Percentiles rank a stretch among this genome's conserved stretches.
These are phyloP conservation scores for Eucalyptus shirleyi DNA, from an alignment of 345 rosid species.

Conservation along the genomic window DNA sequence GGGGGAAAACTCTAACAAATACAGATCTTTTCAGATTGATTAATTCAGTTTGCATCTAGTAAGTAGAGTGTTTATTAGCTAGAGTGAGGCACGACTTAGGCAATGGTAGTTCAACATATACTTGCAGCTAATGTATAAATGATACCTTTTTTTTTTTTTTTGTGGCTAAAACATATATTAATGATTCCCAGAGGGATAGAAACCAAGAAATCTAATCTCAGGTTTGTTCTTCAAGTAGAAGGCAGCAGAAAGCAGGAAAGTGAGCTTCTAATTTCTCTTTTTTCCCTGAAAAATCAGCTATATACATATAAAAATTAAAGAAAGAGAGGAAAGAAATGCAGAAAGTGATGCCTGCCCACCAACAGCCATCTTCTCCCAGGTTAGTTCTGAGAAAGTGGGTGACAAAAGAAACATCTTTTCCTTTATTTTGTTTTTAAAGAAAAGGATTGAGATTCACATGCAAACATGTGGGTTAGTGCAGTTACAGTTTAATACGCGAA, in stretches of 20 bases:
- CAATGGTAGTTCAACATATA: background rate
- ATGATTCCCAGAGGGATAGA: background rate
- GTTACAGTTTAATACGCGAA: background rate
- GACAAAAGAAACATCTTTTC: background rate
- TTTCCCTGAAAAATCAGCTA: background rate
- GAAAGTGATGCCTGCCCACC: background rate
- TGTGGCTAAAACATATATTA: background rate
- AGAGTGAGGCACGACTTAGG: background rate
- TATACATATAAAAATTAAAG: background rate
- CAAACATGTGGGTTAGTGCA: constrained; percentile 3
- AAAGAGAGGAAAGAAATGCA: background rate
- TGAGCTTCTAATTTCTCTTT: background rate
- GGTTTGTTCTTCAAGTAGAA: background rate
- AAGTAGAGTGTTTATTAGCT: background rate
- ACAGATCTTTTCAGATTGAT: background rate
- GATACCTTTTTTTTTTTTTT: background rate
- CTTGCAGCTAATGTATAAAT: background rate
- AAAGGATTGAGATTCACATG: constrained; percentile 6
- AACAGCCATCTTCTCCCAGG: background rate
- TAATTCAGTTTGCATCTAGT: background rate
- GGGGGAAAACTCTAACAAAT: background rate
- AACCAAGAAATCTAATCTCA: background rate
- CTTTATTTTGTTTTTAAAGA: background rate
- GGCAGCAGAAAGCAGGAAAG: background rate
- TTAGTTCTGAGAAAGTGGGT: background rate